Evolutionary conservation across 202 grass and related monocot genomes (phyloP).

Genomic region (Bolboschoenoplectus hybrid): DNA sequence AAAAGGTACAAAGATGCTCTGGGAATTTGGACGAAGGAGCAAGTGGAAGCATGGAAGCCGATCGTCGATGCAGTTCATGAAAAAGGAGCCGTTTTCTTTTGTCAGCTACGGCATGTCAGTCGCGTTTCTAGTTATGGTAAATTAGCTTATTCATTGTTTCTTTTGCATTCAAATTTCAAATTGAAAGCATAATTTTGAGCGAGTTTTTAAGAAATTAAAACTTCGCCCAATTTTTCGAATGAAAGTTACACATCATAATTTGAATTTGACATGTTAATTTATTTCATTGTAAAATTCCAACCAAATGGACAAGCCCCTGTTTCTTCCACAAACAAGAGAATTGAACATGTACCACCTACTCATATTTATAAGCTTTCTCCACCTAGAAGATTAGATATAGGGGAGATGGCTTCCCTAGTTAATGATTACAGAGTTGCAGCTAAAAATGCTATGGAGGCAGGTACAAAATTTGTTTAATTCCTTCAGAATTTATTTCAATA

Average conservation of each 20-base stretch:
- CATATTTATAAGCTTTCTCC: neutral
- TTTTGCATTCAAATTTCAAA: neutral
- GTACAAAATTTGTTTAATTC: constrained; percentile 7
- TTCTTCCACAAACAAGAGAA: constrained; percentile 42
- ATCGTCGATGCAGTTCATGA: neutral
- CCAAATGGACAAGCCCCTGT: constrained; percentile 47
- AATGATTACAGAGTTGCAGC: constrained; percentile 48
- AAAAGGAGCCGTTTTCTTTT: constrained; percentile 68
- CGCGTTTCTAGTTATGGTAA: constrained; percentile 50
- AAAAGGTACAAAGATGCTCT: no score
- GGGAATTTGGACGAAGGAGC: no score
- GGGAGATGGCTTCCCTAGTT: constrained; percentile 43
- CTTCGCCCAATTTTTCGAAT: neutral
- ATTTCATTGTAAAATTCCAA: constrained; percentile 30
- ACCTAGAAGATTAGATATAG: constrained; percentile 37
- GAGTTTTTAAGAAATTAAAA: neutral
- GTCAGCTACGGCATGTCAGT: constrained; percentile 8
- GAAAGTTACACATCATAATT: neutral
- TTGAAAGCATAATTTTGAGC: neutral
- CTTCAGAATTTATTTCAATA: neutral
- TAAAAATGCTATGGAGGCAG: constrained; percentile 48
- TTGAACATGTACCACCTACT: neutral
- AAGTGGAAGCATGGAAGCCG: no score
- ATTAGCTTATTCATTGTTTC: constrained; percentile 10
- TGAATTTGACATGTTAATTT: neutral